Base-by-base conservation (phyloP, 176 grass and related monocot genomes). In the Triticum urartu region DNA sequence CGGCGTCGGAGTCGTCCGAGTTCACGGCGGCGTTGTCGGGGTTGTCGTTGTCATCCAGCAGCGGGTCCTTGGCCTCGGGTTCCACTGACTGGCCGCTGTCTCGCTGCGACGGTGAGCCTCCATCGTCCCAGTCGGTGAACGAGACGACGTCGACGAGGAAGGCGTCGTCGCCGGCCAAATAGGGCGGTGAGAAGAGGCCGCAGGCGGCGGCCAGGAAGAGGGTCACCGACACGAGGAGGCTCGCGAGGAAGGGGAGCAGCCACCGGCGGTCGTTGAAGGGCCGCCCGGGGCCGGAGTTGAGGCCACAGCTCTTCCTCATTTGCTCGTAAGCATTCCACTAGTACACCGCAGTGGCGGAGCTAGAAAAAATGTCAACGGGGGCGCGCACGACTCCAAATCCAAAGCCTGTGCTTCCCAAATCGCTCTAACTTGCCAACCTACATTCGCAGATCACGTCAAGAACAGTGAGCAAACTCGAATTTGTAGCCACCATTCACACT, bases 201-300 rank as follows among this genome's bases (percentile, higher is more conserved):
- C 87, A 94, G 11, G 85, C 66, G 10, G 82, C 84, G 50, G 94
- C 94, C 38, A 98, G 71, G 64, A 98, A 54, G 70, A 98, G 88
- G 18, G 90, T 90, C 34, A 81, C 63, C 22, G 88, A 92, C 9
- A 96, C 87, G 40, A 98, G 90, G 26, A 98, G 66, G 69, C 92
- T 98, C 9, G 90, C 90, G 11, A 94, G 34, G 77, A 98, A 98
- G 14, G 97, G 94, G 24, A 96, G 85, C 22, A 98, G 84, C 97
- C 97, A 98, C 26, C 94, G 73, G 65, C 92, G 90, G 87, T 98
- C 94, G 21, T 48, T 58, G 61, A 94, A 98, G 43, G 97, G 62
- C 72, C 97, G 91, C 36, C 69, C 68, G n/a, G 84, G 76, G 17
- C 81, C 88, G 11, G 91, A 78, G 84, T 81, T 34, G 50, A 91